Evolutionary conservation across 371 early-diverging fungal species (phyloP).

Genomic region (Mucor piriformis): DNA sequence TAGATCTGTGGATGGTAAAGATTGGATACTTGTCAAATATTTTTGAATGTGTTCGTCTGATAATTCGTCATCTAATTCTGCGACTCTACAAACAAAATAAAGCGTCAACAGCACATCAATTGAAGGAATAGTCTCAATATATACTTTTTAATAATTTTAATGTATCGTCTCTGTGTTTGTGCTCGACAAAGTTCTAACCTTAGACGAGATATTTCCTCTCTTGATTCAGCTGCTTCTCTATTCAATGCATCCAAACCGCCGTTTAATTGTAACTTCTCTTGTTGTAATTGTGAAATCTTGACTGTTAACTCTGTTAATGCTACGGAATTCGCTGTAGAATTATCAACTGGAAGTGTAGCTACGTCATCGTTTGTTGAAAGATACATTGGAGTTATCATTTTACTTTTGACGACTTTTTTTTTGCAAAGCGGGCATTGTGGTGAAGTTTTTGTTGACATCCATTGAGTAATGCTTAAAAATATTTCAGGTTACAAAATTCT

Average conservation of each 20-base stretch:
- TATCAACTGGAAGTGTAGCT: neutral
- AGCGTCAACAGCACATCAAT: neutral
- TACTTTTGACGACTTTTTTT: neutral
- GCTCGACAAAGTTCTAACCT: neutral
- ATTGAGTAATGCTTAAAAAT: neutral
- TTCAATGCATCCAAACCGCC: neutral
- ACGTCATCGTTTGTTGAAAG: neutral
- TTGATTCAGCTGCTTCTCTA: neutral
- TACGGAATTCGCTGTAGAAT: neutral
- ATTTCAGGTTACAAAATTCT: too few relatives aligned
- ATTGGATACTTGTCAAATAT: neutral
- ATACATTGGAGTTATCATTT: neutral
- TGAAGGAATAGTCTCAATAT: neutral
- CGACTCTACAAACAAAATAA: slow-evolving; percentile 9
- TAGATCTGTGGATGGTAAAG: neutral
- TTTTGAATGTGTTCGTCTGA: neutral
- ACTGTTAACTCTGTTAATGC: neutral
- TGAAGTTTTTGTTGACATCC: neutral
- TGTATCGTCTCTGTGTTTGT: neutral
- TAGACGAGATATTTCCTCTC: neutral
- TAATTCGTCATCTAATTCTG: slow-evolving; percentile 12
- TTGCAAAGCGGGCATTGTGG: slow-evolving; percentile 8
- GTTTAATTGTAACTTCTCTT: neutral
- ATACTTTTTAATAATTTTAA: slow-evolving; percentile 13
- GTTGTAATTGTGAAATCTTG: neutral